phyloP scores from a whole-genome alignment of 495 filamentous ascomycete genomes.

The Lasiosphaeria ovina region DNA sequence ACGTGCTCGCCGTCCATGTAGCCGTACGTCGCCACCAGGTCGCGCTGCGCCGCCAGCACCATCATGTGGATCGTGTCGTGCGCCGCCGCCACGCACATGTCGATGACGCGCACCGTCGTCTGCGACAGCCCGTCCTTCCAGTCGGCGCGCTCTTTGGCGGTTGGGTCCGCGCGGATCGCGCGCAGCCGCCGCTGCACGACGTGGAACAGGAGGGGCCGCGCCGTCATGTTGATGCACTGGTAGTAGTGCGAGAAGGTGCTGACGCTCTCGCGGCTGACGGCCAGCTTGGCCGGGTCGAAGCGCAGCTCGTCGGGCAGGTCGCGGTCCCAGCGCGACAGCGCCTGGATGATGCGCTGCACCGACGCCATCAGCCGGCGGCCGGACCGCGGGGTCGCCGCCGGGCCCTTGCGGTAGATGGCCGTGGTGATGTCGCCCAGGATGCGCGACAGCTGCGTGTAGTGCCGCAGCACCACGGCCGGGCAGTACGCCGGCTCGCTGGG shows the following conservation, averaged over 20 bases:
- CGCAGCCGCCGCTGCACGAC: constrained; percentile 47
- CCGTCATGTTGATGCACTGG: constrained; percentile 53
- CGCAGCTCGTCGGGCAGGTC: constrained; percentile 43
- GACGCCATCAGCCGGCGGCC: constrained; percentile 44
- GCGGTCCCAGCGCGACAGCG: constrained; percentile 43
- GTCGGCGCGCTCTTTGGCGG: constrained; percentile 24
- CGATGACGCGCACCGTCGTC: constrained; percentile 46
- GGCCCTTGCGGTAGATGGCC: constrained; percentile 44
- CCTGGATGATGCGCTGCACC: constrained; percentile 45
- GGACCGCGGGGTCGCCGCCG: constrained; percentile 32
- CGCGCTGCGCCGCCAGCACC: constrained; percentile 43
- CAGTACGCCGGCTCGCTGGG: constrained; percentile 32
- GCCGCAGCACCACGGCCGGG: constrained; percentile 45
- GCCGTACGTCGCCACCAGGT: constrained; percentile 51
- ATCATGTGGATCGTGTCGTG: constrained; percentile 48
- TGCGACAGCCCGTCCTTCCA: constrained; percentile 44
- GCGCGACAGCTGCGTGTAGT: constrained; percentile 47
- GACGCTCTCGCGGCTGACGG: constrained; percentile 44
- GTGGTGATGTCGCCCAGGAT: constrained; percentile 46
- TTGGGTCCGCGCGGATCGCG: constrained; percentile 12
- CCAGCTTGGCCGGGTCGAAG: constrained; percentile 42
- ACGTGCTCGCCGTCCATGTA: constrained; percentile 52
- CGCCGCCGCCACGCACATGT: constrained; percentile 48
- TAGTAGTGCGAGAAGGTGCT: constrained; percentile 51
- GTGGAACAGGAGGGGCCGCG: constrained; percentile 48